Conservation (phyloP, 495 filamentous ascomycete species). For the Lasiosphaeria miniovina region DNA sequence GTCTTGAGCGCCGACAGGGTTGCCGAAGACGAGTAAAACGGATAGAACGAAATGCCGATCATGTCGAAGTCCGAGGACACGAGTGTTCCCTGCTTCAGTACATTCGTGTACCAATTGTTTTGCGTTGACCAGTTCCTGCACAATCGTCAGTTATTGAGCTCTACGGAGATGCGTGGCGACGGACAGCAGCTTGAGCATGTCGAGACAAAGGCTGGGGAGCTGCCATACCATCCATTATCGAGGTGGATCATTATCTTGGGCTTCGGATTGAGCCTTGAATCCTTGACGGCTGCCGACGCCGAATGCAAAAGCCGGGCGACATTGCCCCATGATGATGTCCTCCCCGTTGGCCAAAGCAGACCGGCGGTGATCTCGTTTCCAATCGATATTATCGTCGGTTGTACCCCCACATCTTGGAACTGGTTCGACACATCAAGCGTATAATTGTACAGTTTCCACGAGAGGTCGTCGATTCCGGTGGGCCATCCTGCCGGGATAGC, state of each 20-base stretch:
- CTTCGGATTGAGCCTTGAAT: conserved; percentile 52
- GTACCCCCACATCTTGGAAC: conserved; percentile 52
- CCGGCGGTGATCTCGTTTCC: conserved; percentile 68
- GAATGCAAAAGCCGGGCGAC: conserved; percentile 61
- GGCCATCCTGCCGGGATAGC: conserved; percentile 61
- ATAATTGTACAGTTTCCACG: conserved; percentile 64
- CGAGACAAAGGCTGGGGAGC: not conserved
- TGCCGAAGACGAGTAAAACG: conserved; percentile 58
- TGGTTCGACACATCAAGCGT: conserved; percentile 58
- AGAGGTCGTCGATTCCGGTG: conserved; percentile 52
- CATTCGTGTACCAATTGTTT: conserved; percentile 58
- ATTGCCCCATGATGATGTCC: conserved; percentile 50
- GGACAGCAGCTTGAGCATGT: not conserved
- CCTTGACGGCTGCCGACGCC: conserved; percentile 59
- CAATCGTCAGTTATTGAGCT: conserved; percentile 2
- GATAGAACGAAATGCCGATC: conserved; percentile 70
- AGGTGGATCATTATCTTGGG: conserved; percentile 68
- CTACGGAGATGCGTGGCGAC: not conserved
- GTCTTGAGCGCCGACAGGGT: conserved; percentile 54
- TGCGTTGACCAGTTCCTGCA: conserved; percentile 57
- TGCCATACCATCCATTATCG: conserved; percentile 58
- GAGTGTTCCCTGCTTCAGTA: conserved; percentile 52
- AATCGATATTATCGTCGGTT: conserved; percentile 62
- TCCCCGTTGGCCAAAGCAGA: conserved; percentile 62
- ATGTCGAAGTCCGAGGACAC: conserved; percentile 59